Evolutionary conservation across 768 basidiomycete genomes (phyloP), one percentile per base, ranked within the genome.

Genomic region (Trametes maxima): DNA sequence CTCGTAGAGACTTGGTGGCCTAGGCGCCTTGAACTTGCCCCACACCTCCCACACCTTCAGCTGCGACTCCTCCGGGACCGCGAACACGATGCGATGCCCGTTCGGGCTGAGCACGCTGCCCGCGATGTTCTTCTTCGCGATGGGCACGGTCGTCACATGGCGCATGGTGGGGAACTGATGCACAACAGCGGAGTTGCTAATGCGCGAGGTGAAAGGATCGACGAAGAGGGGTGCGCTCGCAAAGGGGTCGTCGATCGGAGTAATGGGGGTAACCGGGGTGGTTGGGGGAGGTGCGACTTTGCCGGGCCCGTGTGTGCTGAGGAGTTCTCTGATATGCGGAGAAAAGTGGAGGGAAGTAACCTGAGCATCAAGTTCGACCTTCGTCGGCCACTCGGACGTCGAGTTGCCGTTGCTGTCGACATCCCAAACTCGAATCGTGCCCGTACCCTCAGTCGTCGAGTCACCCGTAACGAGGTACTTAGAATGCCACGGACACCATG

Each of bases 301-400:
- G 17, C 83, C 83, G 52, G 78, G 79, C 2, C 84, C 92, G 67
- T 94, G 91, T 2, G 92, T 90, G 44, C 85, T 90, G n/a, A 96
- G 74, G 37, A 97, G 74, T 68, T 96, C 94, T 65, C 92, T 92
- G 68, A 87, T 86, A 63, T 93, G 88, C 4, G 87, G 84, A 16
- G 92, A 90, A 70, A 86, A 92, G 54, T 88, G 80, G 12, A 93
- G 73, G 6, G 86, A 85, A 6, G 87, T 88, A 54, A 94, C 83
- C 60, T 85, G 83, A 11, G 86, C 82, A 24, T 77, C 78, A 17
- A 80, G 74, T 40, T 83, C 80, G n/a, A 83, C 64, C 54, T 75
- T 78, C 10, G 78, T 76, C 0, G 82, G 80, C 5, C 56, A 55
- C 50, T 61, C 60, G 42, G 56, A 57, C 14, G 68, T 72, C 17